Percentiles rank a stretch among this genome's conserved stretches.
Evolutionary conservation across 2,329 filamentous ascomycete genomes (phyloP).

Genomic region (Aspergillus luchuensis): DNA sequence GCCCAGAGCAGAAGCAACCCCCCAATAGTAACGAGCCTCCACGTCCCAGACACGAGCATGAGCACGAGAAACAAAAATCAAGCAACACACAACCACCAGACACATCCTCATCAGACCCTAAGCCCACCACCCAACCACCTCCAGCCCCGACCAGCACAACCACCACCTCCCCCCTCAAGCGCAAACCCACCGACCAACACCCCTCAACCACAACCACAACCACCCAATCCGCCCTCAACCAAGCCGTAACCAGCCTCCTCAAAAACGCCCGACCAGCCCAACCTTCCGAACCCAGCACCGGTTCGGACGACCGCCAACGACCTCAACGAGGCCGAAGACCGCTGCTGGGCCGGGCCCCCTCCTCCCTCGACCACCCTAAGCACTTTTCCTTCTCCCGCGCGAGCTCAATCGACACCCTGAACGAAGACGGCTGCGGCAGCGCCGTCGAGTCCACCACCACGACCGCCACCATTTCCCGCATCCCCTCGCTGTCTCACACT

Average conservation of each 20-base stretch:
- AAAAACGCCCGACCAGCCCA: conserved; percentile 41
- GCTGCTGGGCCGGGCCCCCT: conserved; percentile 47
- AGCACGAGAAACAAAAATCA: neutral
- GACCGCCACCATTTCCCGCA: neutral
- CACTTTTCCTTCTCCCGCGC: conserved; percentile 41
- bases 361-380: conserved; percentile 30
- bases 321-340: conserved; percentile 35
- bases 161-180: conserved; percentile 16
- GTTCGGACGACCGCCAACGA: conserved; percentile 20
- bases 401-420: conserved; percentile 54
- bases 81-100: neutral
- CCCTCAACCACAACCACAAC: conserved; percentile 12
- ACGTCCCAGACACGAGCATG: neutral
- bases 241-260: conserved; percentile 45
- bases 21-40: conserved; percentile 12
- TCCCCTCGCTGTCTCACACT: neutral
- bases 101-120: neutral
- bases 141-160: conserved; percentile 7
- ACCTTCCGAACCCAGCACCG: conserved; percentile 20
- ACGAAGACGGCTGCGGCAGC: conserved; percentile 46
- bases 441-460: conserved; percentile 37
- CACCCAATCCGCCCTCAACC: conserved; percentile 36
- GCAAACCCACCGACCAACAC: conserved; percentile 19
- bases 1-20: conserved; percentile 24
- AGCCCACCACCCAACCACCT: neutral